Base-by-base conservation (phyloP, 179 eudicot genomes). In the Amaranthus tricolor region DNA sequence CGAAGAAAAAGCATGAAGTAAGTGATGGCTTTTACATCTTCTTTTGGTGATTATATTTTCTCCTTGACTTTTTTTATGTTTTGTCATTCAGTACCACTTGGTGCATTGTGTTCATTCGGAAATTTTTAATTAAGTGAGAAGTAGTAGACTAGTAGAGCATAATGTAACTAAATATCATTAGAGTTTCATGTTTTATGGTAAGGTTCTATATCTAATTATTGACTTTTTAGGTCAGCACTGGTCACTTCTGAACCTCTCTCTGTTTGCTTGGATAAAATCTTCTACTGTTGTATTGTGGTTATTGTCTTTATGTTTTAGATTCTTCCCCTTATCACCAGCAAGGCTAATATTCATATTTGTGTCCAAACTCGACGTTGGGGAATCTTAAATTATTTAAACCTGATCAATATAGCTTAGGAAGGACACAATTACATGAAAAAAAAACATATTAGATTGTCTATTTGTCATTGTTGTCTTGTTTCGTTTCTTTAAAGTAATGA, bases 1-100 rank as follows among this genome's bases (percentile, higher is more conserved):
- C 65, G 63, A 94, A 94, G 89, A 94, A 94, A 82, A 90, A 88
- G 72, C 98, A 94, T 53, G 98, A 94, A 84, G 98, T 90, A 86
- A 69, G 94, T 79, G 24, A 60, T 74, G n/a, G 14, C 77, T 67
- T 54, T 62, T 5, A 5, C 74, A 24, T 65, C 21, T 31, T 19
- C 16, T 76, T 62, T 62, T 44, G 51, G 12, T 20, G 40, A 40
- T 40, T 40, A n/a, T 59, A 17, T 72, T 12, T 31, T 51, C 51
- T 48, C n/a, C 48, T 78, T 44, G 40, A 31, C 12, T 54, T 12
- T 17, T n/a, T 48, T 40, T 66, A n/a, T 73, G 21, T 40, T 6
- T 73, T 19, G n/a, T 53, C 53, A 54, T 16, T 17, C 61, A 24
- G 31, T n/a, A 54, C 17, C 13, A 15, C 15, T 55, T 24, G 49